These are phyloP conservation scores for Casuarina equisetifolia DNA, from an alignment of 306 rosid species.

Conservation along the genomic window DNA sequence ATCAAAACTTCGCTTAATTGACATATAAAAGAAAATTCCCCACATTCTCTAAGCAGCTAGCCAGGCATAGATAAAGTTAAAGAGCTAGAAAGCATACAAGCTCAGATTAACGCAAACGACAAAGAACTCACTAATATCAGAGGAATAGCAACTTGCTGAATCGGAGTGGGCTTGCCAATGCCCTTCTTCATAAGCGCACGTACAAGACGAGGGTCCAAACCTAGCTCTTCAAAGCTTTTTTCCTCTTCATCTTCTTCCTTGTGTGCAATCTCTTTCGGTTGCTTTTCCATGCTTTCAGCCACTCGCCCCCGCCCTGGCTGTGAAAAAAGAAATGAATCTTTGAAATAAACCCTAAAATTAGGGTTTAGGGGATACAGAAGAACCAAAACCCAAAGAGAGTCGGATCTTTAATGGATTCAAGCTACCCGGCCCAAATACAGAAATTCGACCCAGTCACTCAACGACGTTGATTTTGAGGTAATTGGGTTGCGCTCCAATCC, in stretches of 20 bases:
- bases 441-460: background rate
- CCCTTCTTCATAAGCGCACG: constrained; percentile 60
- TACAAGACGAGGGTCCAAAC: constrained; percentile 57
- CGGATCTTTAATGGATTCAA: background rate
- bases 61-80: background rate
- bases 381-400: background rate
- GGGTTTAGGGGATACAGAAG: background rate
- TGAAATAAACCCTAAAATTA: background rate
- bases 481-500: no score
- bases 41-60: background rate
- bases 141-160: constrained; percentile 81
- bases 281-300: constrained; percentile 17
- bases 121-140: constrained; percentile 46
- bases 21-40: background rate
- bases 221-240: constrained; percentile 63
- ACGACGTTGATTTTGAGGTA: no score
- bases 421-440: no score
- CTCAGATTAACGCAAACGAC: background rate
- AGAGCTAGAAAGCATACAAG: background rate
- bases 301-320: background rate
- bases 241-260: constrained; percentile 38
- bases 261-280: constrained; percentile 27
- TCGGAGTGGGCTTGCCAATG: constrained; percentile 71
- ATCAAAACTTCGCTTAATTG: background rate
- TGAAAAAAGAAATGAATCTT: background rate